Percentiles rank a stretch among this genome's conserved stretches.
phyloP scores from a whole-genome alignment of 441 rosid genomes.

The Bruguiera hainesii region DNA sequence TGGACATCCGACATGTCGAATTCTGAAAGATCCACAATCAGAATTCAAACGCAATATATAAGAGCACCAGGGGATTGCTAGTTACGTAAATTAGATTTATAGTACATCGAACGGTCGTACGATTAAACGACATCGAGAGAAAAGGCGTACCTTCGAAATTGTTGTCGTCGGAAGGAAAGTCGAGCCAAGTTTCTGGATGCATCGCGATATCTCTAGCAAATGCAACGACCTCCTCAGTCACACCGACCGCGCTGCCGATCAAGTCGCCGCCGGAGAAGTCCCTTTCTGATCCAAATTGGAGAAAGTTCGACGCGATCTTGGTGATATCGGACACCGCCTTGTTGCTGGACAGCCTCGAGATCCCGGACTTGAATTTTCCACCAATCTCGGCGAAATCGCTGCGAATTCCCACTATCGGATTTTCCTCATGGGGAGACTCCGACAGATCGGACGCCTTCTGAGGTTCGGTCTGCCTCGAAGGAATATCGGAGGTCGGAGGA shows the following conservation, averaged over 20 bases:
- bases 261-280: conserved; percentile 29
- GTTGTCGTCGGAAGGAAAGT: conserved; percentile 65
- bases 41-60: conserved; percentile 42
- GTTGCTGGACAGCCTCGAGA: conserved; percentile 73
- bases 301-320: conserved; percentile 79
- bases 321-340: conserved; percentile 72
- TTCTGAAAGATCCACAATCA: conserved; percentile 33
- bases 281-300: conserved; percentile 61
- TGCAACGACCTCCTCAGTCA: conserved; percentile 70
- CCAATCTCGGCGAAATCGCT: conserved; percentile 93
- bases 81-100: too few species aligned
- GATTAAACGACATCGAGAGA: not conserved
- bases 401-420: conserved; percentile 57
- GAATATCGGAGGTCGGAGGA: conserved; percentile 18
- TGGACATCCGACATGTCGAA: conserved; percentile 90
- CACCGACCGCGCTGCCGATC: conserved; percentile 56
- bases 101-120: too few species aligned
- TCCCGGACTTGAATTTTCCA: conserved; percentile 70
- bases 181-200: conserved; percentile 96
- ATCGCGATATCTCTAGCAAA: conserved; percentile 68
- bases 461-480: conserved; percentile 21
- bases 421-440: conserved; percentile 24
- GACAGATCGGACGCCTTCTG: conserved; percentile 26
- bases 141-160: conserved; percentile 58
- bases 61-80: not conserved